A percentile compares a stretch with the other conserved stretches of the same genome.
Conservation (phyloP, 2,329 filamentous ascomycete species). For the Thielaviopsis euricoi region DNA sequence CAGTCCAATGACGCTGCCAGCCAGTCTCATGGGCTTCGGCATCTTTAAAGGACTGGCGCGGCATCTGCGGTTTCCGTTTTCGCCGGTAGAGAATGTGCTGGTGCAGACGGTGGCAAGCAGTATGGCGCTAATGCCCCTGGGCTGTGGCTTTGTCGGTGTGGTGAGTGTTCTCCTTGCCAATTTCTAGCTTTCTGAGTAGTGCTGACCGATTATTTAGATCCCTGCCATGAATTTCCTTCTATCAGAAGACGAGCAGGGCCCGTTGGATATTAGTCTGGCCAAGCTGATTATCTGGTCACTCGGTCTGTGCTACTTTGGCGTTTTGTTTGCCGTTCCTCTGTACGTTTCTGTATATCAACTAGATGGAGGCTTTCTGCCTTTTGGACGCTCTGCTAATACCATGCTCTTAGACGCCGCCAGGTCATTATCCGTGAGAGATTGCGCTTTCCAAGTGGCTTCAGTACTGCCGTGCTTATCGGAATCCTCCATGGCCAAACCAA, state of each 20-base stretch:
- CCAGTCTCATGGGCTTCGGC: constrained; percentile 83
- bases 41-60: constrained; percentile 69
- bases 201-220: constrained; percentile 29
- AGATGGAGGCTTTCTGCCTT: no score
- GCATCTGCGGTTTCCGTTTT: constrained; percentile 65
- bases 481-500: constrained; percentile 56
- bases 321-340: constrained; percentile 88
- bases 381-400: background rate
- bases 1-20: constrained; percentile 90
- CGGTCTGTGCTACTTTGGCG: constrained; percentile 89
- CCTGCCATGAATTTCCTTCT: constrained; percentile 83
- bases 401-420: constrained; percentile 47
- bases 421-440: constrained; percentile 86
- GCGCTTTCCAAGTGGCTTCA: constrained; percentile 89
- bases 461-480: constrained; percentile 82
- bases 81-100: constrained; percentile 88
- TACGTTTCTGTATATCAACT: constrained; percentile 18
- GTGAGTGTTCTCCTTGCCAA: constrained; percentile 21
- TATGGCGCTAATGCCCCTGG: constrained; percentile 91
- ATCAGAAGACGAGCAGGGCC: constrained; percentile 59
- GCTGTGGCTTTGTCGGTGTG: constrained; percentile 89
- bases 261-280: constrained; percentile 52
- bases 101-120: constrained; percentile 91
- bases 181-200: background rate
- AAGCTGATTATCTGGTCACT: constrained; percentile 81